Percentiles rank a stretch among this genome's conserved stretches.
Conservation (phyloP, 345 rosid genomes). For the Linum trigynum region DNA sequence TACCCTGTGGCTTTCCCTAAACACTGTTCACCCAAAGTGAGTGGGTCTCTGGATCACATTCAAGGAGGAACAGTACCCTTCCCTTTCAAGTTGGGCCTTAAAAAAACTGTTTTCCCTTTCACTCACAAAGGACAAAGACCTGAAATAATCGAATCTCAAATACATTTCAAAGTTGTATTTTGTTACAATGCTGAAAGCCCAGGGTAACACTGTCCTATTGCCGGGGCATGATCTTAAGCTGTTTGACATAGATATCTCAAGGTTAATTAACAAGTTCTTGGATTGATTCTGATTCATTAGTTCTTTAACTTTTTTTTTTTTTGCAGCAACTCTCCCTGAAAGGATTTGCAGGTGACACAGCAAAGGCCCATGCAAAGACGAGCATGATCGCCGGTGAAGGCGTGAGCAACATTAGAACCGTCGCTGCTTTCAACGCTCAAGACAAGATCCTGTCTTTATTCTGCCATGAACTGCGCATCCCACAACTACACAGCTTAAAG, state of each 20-base stretch:
- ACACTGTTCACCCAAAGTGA: neutral
- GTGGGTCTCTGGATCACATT: neutral
- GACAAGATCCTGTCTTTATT: constrained; percentile 76
- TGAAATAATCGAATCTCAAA: neutral
- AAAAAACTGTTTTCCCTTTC: neutral
- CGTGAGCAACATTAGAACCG: constrained; percentile 95
- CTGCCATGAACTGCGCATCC: constrained; percentile 68
- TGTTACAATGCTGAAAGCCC: too few relatives aligned
- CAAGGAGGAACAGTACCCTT: neutral
- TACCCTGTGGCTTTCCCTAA: neutral
- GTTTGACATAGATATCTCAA: neutral
- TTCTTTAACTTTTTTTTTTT: constrained; percentile 18
- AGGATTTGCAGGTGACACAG: constrained; percentile 99
- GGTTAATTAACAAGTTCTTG: neutral
- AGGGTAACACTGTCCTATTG: too few relatives aligned
- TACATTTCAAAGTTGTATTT: too few relatives aligned
- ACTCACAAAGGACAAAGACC: neutral
- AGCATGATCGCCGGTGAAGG: constrained; percentile 99
- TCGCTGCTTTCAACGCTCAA: constrained; percentile 97
- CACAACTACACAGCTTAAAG: constrained; percentile 64
- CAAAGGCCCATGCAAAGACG: constrained; percentile 98
- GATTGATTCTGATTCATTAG: constrained; percentile 1
- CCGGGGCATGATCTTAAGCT: too few relatives aligned
- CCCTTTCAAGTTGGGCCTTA: neutral
- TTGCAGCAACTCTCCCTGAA: constrained; percentile 90